Percentiles rank a stretch among this genome's conserved stretches.
phyloP scores from a whole-genome alignment of 305 asterid species.

The Rubia peregrina region DNA sequence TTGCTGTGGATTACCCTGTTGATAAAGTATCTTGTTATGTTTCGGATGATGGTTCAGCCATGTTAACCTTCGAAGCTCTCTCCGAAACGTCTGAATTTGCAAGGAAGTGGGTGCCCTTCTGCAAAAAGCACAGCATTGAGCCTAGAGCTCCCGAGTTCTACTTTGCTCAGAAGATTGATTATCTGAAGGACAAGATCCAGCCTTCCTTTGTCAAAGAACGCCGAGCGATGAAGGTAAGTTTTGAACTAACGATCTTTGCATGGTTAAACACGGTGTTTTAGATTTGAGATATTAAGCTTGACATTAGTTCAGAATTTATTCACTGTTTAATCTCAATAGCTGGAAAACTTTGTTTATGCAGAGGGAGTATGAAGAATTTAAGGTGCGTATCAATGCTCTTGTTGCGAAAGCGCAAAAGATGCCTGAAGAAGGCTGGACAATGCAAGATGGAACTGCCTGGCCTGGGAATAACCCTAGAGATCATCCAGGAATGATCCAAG shows the following conservation, averaged over 20 bases:
- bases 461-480: conserved; percentile 56
- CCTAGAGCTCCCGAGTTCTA: conserved; percentile 80
- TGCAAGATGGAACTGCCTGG: conserved; percentile 60
- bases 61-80: conserved; percentile 58
- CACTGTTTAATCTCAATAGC: conserved; percentile 6
- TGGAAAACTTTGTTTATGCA: conserved; percentile 20
- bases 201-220: conserved; percentile 78
- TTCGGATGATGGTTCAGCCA: conserved; percentile 67
- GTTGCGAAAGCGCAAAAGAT: conserved; percentile 52
- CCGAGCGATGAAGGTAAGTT: conserved; percentile 56
- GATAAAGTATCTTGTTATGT: conserved; percentile 67
- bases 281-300: neutral
- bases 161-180: conserved; percentile 68
- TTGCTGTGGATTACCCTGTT: conserved; percentile 62
- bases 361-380: conserved; percentile 58
- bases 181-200: conserved; percentile 62
- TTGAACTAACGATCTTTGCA: neutral
- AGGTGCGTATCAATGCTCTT: conserved; percentile 45
- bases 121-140: conserved; percentile 62
- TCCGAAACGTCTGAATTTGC: conserved; percentile 75
- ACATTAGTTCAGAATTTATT: neutral
- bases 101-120: conserved; percentile 71
- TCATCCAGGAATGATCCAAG: conserved; percentile 64
- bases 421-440: conserved; percentile 61
- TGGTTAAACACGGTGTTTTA: conserved; percentile 7